phyloP scores from a whole-genome alignment of 192 early-diverging fungal species.

The Podila epicladia region DNA sequence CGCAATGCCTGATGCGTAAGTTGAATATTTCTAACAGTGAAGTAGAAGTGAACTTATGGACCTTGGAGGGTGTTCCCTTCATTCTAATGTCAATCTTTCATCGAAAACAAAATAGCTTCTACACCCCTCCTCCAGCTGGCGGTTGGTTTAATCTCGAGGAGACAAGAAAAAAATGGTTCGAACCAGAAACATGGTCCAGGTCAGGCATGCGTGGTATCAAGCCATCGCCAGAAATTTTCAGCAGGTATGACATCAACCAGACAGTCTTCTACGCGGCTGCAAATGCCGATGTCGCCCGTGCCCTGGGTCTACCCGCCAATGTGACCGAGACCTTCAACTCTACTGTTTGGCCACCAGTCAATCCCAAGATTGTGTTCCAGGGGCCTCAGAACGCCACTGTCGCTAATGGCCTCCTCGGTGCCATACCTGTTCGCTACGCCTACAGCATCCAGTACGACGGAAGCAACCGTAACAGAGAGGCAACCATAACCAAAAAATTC shows the following conservation, averaged over 20 bases:
- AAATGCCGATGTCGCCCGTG: constrained; percentile 13
- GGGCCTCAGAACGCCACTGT: not conserved
- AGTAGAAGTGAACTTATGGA: too few relatives aligned
- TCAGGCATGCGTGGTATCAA: too few relatives aligned
- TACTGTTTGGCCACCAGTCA: constrained; percentile 17
- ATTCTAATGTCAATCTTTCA: not conserved
- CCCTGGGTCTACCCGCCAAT: constrained; percentile 12
- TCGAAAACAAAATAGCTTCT: constrained; percentile 11
- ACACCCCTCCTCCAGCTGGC: not conserved
- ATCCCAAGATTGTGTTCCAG: constrained; percentile 14
- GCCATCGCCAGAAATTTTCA: not conserved
- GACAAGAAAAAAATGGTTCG: not conserved
- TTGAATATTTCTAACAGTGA: not conserved
- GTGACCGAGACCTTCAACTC: constrained; percentile 20
- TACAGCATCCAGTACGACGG: not conserved
- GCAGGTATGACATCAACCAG: constrained; percentile 8
- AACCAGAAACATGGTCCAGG: not conserved
- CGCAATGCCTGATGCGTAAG: constrained; percentile 20
- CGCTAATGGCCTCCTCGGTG: constrained; percentile 15
- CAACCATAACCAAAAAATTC: too few relatives aligned
- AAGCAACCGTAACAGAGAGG: too few relatives aligned
- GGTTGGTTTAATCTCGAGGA: constrained; percentile 28
- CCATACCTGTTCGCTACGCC: constrained; percentile 29
- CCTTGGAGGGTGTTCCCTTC: too few relatives aligned
- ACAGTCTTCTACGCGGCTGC: constrained; percentile 18